Evolutionary conservation across 805 yeast species (phyloP), one percentile per base, ranked within the genome.

Genomic region (Torulaspora microellipsoides): DNA sequence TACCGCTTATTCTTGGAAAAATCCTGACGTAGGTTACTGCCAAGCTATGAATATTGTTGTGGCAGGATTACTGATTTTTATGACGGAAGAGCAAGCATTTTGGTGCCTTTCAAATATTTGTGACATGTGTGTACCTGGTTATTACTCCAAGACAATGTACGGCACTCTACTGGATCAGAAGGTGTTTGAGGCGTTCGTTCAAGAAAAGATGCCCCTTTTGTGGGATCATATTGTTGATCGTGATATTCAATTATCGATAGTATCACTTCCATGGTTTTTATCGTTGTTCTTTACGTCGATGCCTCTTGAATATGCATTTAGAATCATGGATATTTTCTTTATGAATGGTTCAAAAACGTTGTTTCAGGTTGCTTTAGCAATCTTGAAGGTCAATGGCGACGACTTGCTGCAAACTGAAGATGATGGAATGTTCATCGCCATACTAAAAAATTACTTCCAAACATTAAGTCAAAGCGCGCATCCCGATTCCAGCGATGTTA

Each of bases 11-110:
- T 86, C 96, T 0, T 93, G 98, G 97, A 86, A 85, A 52, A 89
- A 90, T 61, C 96, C 96, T 0, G 96, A 91, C 33, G 87, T 93
- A 20, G 99, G 99, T 0, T 93, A 93, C 64, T 93, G 99, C 62
- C 99, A 93, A 65, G 99, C 98, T 1, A 93, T 95, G 99, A 93
- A 93, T 61, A 93, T 93, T 40, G 89, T 85, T 8, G 80, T 78
- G 1, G 95, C 95, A 1, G 90, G 87, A 0, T 63, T 85, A 41
- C 66, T 85, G 47, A 84, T 84, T 31, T 85, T 80, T 62, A 89
- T 87, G 84, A 84, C 95, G 8, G 99, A 93, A 64, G 99, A 91
- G 52, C 98, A 93, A 65, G 98, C 96, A 0, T 93, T 88, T 59
- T 93, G 98, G 98, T 79, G 91, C 45, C 72, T 93, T 44, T 78